A percentile compares a stretch with the other conserved stretches of the same genome.
These are phyloP conservation scores for Claviceps paspali DNA, from an alignment of 2,329 filamentous ascomycete species.

Conservation along the genomic window DNA sequence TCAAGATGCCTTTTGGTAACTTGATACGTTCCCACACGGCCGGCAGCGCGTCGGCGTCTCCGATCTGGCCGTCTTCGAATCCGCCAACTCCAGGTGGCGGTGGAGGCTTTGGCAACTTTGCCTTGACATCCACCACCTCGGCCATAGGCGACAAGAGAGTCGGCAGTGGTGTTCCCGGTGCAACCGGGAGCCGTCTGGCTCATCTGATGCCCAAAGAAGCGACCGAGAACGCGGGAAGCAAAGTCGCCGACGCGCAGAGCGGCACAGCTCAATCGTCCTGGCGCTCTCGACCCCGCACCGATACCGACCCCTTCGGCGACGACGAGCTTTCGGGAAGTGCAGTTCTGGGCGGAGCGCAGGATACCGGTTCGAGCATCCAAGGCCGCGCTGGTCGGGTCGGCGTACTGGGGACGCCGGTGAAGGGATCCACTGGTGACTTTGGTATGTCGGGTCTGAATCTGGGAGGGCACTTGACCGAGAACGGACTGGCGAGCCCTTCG, in stretches of 20 bases:
- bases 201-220: conserved; percentile 70
- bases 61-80: conserved; percentile 30
- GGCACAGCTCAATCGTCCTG: conserved; percentile 31
- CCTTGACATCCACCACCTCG: conserved; percentile 41
- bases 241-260: conserved; percentile 33
- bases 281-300: conserved; percentile 48
- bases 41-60: conserved; percentile 28
- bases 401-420: conserved; percentile 37
- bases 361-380: conserved; percentile 34
- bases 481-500: conserved; percentile 75
- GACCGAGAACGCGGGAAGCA: conserved; percentile 43
- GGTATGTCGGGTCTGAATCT: conserved; percentile 46
- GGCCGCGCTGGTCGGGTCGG: conserved; percentile 20
- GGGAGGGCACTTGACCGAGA: conserved; percentile 39
- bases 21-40: conserved; percentile 40
- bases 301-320: conserved; percentile 66
- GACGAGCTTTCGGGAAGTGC: conserved; percentile 51
- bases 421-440: conserved; percentile 41
- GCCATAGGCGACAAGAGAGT: conserved; percentile 58
- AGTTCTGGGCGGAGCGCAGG: conserved; percentile 59
- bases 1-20: conserved; percentile 25
- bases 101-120: conserved; percentile 82
- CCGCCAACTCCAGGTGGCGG: conserved; percentile 51
- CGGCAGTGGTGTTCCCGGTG: conserved; percentile 47
- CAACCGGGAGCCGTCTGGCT: conserved; percentile 74